Percentiles rank a stretch among this genome's conserved stretches.
Conservation (phyloP, 75 land plant species). For the Picea glauca region DNA sequence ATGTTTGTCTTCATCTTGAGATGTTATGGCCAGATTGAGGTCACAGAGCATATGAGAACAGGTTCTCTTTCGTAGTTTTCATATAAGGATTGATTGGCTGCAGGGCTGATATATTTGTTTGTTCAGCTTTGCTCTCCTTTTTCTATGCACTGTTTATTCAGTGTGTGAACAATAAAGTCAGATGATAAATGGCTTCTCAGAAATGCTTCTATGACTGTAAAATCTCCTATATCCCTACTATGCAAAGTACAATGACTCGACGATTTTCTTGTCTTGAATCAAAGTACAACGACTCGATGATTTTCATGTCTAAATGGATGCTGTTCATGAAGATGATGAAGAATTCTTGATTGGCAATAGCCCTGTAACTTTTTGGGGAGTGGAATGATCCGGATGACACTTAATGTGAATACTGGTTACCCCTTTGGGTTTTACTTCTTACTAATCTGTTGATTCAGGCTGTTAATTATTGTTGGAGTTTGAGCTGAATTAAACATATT, state of each 20-base stretch:
- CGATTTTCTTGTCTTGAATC: not conserved
- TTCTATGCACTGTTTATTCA: too few relatives aligned
- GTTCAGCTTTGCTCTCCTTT: too few relatives aligned
- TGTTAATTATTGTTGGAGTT: not conserved
- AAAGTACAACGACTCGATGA: not conserved
- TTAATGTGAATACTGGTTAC: not conserved
- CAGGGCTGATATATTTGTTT: too few relatives aligned
- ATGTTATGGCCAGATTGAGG: not conserved
- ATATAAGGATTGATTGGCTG: too few relatives aligned
- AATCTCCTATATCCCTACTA: too few relatives aligned
- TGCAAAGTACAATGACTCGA: not conserved
- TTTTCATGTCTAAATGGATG: not conserved
- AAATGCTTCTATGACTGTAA: too few relatives aligned
- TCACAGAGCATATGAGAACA: not conserved
- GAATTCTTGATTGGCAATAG: not conserved
- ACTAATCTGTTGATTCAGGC: not conserved
- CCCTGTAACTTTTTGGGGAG: not conserved
- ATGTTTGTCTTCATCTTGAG: not conserved
- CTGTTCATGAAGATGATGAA: not conserved
- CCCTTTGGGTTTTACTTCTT: slow-evolving; percentile 1
- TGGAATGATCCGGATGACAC: not conserved
- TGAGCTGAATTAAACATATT: not conserved
- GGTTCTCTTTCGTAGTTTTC: not conserved
- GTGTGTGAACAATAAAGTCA: too few relatives aligned
- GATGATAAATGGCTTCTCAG: too few relatives aligned